These are phyloP conservation scores for Rhodotorula toruloides DNA, from an alignment of 768 basidiomycete species.

Conservation along the genomic window DNA sequence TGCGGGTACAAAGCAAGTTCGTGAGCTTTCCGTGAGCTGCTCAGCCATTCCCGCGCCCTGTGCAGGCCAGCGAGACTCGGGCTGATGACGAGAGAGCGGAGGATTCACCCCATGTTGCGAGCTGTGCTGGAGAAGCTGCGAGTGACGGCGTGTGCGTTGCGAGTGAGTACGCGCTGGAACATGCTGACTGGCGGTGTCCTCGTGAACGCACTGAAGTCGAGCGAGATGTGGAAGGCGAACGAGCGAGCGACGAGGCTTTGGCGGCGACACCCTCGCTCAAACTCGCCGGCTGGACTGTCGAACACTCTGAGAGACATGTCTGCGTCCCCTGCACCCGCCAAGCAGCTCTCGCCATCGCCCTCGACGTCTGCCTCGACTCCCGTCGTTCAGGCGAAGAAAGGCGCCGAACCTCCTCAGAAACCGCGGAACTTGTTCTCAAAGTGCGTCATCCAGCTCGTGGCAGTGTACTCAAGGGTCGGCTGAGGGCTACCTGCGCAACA, in stretches of 20 bases:
- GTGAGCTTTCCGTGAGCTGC: neutral
- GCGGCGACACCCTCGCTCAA: neutral
- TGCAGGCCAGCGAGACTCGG: neutral
- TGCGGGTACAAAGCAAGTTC: neutral
- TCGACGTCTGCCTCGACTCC: neutral
- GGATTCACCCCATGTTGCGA: conserved; percentile 24
- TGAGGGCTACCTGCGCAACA: neutral
- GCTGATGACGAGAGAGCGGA: neutral
- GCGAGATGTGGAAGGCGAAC: neutral
- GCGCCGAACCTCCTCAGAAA: conserved; percentile 27
- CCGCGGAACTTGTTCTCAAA: too few relatives aligned
- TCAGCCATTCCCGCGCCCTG: neutral
- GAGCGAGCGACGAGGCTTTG: neutral
- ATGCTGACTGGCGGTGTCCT: neutral
- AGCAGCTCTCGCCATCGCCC: neutral
- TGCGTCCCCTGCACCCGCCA: conserved; percentile 11
- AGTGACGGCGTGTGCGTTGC: neutral
- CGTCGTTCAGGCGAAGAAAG: conserved; percentile 10
- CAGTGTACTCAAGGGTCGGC: too few relatives aligned
- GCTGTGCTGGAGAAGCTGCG: conserved; percentile 18
- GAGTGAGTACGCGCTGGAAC: conserved; percentile 3
- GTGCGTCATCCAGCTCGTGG: too few relatives aligned
- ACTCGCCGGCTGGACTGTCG: neutral
- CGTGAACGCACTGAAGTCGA: neutral
- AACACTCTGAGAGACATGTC: neutral